Percentiles rank a stretch among this genome's conserved stretches.
These are phyloP conservation scores for Saksenaea vasiformis DNA, from an alignment of 371 early-diverging fungal species.

Conservation along the genomic window DNA sequence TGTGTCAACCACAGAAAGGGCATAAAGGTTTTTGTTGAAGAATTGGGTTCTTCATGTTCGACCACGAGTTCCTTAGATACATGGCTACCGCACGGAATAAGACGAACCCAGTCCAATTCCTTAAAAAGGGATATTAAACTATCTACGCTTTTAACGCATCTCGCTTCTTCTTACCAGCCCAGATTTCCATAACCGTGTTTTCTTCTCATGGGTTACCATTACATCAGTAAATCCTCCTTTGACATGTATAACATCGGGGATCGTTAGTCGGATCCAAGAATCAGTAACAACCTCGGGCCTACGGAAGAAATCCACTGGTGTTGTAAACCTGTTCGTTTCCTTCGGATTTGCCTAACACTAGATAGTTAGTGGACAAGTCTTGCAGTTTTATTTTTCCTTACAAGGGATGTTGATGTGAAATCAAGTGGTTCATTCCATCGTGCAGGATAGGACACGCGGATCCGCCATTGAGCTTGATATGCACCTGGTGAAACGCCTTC, in stretches of 20 bases:
- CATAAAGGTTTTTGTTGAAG: background rate
- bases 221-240: slow-evolving; percentile 11
- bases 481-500: slow-evolving; percentile 19
- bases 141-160: background rate
- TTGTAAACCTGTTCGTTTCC: slow-evolving; percentile 7
- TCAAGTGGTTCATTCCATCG: slow-evolving; percentile 21
- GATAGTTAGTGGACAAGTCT: background rate
- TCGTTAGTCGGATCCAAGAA: slow-evolving; percentile 14
- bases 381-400: background rate
- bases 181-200: slow-evolving; percentile 17
- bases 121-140: background rate
- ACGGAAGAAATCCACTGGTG: slow-evolving; percentile 11
- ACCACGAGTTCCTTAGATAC: background rate
- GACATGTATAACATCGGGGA: slow-evolving; percentile 11
- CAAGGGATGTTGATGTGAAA: slow-evolving; percentile 7
- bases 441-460: slow-evolving; percentile 15
- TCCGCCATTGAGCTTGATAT: slow-evolving; percentile 23
- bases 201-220: slow-evolving; percentile 11
- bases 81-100: background rate
- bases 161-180: slow-evolving; percentile 20
- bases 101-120: slow-evolving; percentile 24
- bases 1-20: background rate
- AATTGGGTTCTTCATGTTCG: background rate
- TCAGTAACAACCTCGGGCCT: slow-evolving; percentile 11
- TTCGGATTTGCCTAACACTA: background rate